Evolutionary conservation across 306 rosid genomes (phyloP).

Genomic region (Trifolium subterraneum): DNA sequence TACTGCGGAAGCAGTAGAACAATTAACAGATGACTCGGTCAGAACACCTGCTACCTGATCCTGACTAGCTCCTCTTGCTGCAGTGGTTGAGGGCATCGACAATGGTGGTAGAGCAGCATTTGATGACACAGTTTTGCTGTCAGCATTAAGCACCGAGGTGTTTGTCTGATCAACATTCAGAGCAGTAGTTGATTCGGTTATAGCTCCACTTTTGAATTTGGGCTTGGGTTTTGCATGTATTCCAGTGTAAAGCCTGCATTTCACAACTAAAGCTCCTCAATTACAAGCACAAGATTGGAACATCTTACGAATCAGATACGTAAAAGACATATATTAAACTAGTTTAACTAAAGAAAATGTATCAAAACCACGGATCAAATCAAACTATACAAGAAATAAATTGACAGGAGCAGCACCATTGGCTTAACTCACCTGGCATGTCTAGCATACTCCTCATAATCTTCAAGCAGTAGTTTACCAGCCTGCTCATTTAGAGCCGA

Average conservation of each 20-base stretch:
- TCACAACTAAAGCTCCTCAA: conserved; percentile 11
- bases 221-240: conserved; percentile 97
- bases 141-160: conserved; percentile 61
- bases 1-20: conserved; percentile 43
- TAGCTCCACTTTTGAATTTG: conserved; percentile 85
- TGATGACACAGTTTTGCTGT: conserved; percentile 56
- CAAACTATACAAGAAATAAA: conserved; percentile 1
- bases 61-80: conserved; percentile 59
- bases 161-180: conserved; percentile 84
- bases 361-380: background rate
- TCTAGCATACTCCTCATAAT: conserved; percentile 97
- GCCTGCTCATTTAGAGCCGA: conserved; percentile 98
- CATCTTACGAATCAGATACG: background rate
- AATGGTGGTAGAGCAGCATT: conserved; percentile 61
- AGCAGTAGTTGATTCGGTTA: conserved; percentile 91
- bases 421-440: conserved; percentile 82
- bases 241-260: conserved; percentile 88
- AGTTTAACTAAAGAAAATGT: background rate
- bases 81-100: conserved; percentile 52
- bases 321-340: background rate
- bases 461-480: conserved; percentile 88
- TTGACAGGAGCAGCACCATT: conserved; percentile 8
- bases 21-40: conserved; percentile 50
- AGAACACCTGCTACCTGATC: conserved; percentile 52
- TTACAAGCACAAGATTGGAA: background rate